Evolutionary conservation across 1,139 yeast species (phyloP).

Genomic region (Saccharomyces pastorianus): DNA sequence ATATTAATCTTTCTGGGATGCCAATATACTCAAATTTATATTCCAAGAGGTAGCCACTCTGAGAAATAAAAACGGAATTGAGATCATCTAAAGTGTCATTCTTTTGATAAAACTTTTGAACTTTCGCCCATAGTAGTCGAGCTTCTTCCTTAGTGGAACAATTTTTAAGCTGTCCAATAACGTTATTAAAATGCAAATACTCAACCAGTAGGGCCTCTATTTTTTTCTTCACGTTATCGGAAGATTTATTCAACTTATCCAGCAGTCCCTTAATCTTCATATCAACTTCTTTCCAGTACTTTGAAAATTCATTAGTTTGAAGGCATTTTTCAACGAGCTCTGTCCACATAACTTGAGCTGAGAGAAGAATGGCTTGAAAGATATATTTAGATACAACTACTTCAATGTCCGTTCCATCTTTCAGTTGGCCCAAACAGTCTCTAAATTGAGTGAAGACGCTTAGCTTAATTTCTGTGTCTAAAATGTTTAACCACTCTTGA

Average conservation of each 20-base stretch:
- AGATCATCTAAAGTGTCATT: constrained; percentile 23
- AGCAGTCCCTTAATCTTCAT: not conserved
- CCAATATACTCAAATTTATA: constrained; percentile 89
- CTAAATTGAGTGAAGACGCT: constrained; percentile 39
- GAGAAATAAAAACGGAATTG: constrained; percentile 41
- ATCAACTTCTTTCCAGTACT: constrained; percentile 2
- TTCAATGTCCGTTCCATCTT: constrained; percentile 8
- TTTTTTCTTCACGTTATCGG: constrained; percentile 33
- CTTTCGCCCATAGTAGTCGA: constrained; percentile 43
- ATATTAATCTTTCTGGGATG: constrained; percentile 61
- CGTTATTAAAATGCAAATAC: constrained; percentile 51
- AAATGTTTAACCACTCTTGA: constrained; percentile 50
- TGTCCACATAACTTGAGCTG: constrained; percentile 57
- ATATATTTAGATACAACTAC: constrained; percentile 36
- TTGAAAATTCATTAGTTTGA: constrained; percentile 7
- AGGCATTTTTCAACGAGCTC: constrained; percentile 32
- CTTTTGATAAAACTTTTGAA: constrained; percentile 45
- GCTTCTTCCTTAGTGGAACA: constrained; percentile 13
- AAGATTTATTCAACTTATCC: not conserved
- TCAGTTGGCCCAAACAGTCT: constrained; percentile 26
- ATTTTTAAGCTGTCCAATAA: constrained; percentile 29
- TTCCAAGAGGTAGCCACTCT: constrained; percentile 42
- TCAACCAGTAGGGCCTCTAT: constrained; percentile 59
- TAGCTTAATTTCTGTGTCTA: constrained; percentile 48
- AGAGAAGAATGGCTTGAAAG: constrained; percentile 50